Percentiles rank a stretch among this genome's conserved stretches.
These are phyloP conservation scores for Falciphora oryzae DNA, from an alignment of 2,329 filamentous ascomycete species.

Conservation along the genomic window DNA sequence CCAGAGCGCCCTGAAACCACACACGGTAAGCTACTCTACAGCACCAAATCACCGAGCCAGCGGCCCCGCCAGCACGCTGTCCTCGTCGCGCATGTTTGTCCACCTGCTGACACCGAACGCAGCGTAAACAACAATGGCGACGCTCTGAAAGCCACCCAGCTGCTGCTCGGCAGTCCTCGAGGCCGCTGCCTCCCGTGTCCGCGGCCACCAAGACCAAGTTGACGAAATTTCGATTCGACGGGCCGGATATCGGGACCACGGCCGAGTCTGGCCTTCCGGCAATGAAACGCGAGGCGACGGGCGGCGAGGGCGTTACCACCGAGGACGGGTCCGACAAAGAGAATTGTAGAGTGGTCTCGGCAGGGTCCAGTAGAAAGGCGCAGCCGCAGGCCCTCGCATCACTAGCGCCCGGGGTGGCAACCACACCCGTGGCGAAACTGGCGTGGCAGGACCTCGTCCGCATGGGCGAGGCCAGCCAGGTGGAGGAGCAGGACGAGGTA, in stretches of 20 bases:
- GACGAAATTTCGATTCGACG: conserved; percentile 48
- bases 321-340: conserved; percentile 13
- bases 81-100: background rate
- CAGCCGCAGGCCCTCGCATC: conserved; percentile 14
- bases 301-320: conserved; percentile 15
- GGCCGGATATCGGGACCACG: conserved; percentile 6
- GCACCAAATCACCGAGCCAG: background rate
- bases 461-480: conserved; percentile 27
- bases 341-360: background rate
- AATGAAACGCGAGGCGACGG: conserved; percentile 10
- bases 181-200: conserved; percentile 45
- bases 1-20: conserved; percentile 20
- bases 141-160: conserved; percentile 47
- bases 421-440: conserved; percentile 46
- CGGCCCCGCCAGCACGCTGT: conserved; percentile 8
- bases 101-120: conserved; percentile 18
- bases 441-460: conserved; percentile 55
- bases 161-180: conserved; percentile 29
- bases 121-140: conserved; percentile 44
- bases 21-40: background rate
- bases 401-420: conserved; percentile 23
- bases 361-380: conserved; percentile 13
- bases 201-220: conserved; percentile 56
- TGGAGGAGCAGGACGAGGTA: conserved; percentile 38
- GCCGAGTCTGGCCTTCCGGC: conserved; percentile 8